Conservation (phyloP, 2,329 filamentous ascomycete species). For the Alternaria brassicicola region DNA sequence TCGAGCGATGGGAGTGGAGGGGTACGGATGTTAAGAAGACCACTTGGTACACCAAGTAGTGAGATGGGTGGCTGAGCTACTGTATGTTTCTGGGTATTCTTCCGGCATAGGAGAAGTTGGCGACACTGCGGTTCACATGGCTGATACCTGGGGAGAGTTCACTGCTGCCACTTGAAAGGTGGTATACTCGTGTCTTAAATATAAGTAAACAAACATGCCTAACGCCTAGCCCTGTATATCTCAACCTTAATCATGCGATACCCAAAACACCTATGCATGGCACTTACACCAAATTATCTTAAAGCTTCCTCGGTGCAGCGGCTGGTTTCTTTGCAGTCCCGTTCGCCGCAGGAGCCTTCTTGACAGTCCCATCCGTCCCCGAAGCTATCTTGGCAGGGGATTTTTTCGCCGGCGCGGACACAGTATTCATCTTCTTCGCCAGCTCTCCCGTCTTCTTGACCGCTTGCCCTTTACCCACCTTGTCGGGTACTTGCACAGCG, state of each 20-base stretch:
- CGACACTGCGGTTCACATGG: background rate
- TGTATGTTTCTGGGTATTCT: background rate
- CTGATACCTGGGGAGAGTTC: background rate
- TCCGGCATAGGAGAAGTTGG: no score
- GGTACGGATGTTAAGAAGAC: slow-evolving; percentile 15
- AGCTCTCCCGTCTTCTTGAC: slow-evolving; percentile 4
- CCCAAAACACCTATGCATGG: background rate
- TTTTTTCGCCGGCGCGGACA: slow-evolving; percentile 1
- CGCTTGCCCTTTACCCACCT: slow-evolving; percentile 3
- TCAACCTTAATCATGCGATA: background rate
- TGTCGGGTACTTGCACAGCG: slow-evolving; percentile 28
- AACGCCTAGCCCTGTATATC: background rate
- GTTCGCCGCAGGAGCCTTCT: background rate
- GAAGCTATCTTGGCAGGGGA: background rate
- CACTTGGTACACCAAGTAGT: slow-evolving; percentile 22
- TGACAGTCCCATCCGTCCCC: background rate
- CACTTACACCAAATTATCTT: background rate
- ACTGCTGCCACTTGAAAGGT: background rate
- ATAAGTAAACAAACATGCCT: background rate
- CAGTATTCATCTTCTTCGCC: background rate
- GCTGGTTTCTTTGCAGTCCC: slow-evolving; percentile 10
- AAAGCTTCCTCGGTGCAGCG: slow-evolving; percentile 9
- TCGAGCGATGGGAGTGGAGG: slow-evolving; percentile 20
- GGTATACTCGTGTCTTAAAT: background rate
- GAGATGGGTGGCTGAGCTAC: background rate